Conservation (phyloP, 1,284 basidiomycete species). For the Anthracocystis walkeri region DNA sequence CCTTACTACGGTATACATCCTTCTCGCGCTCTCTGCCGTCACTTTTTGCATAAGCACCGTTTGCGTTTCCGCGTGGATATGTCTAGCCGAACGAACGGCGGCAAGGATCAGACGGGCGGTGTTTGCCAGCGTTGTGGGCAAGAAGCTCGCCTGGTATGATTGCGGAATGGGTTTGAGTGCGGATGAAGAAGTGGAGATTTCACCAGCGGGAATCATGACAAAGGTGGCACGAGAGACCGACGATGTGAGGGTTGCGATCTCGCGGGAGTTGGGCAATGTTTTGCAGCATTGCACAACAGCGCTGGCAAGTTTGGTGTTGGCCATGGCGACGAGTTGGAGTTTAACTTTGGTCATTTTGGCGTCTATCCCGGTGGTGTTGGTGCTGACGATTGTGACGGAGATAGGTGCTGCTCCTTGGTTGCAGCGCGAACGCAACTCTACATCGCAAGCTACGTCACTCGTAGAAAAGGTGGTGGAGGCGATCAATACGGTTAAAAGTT, state of each 20-base stretch:
- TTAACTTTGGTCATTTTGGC: conserved; percentile 92
- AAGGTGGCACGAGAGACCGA: conserved; percentile 95
- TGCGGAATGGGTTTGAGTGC: conserved; percentile 45
- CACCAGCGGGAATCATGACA: conserved; percentile 90
- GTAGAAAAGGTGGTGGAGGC: conserved; percentile 82
- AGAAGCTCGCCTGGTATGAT: conserved; percentile 76
- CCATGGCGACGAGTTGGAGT: conserved; percentile 82
- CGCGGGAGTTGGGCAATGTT: conserved; percentile 80
- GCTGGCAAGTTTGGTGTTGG: conserved; percentile 82
- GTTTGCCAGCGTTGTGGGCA: conserved; percentile 78
- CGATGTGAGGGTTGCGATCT: conserved; percentile 86
- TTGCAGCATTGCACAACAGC: conserved; percentile 85
- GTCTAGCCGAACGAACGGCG: conserved; percentile 84
- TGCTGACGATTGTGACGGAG: conserved; percentile 80
- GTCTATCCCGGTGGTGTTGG: conserved; percentile 84
- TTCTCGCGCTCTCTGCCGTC: conserved; percentile 79
- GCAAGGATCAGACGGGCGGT: conserved; percentile 78
- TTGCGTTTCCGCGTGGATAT: conserved; percentile 85
- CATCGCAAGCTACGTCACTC: conserved; percentile 80
- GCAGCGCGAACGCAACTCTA: conserved; percentile 77
- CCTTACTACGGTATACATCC: conserved; percentile 75
- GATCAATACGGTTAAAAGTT: conserved; percentile 93
- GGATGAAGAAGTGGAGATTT: conserved; percentile 19
- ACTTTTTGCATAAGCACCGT: conserved; percentile 80
- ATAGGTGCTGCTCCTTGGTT: conserved; percentile 74